phyloP scores from a whole-genome alignment of 2,329 filamentous ascomycete species.

The Rhynchosporium secalis region DNA sequence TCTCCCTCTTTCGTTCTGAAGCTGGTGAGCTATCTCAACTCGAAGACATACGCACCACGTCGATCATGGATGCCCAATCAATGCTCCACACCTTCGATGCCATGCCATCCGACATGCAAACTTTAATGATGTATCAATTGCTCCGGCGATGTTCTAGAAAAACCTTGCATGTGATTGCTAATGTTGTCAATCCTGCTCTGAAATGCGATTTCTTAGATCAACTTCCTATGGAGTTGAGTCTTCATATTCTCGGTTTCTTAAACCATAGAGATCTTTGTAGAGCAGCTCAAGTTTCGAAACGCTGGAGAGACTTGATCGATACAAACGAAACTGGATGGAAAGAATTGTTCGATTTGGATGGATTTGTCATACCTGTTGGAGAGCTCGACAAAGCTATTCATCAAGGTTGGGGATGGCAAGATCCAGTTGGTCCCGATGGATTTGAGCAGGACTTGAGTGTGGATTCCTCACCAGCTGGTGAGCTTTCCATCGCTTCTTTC shows the following conservation, averaged over 20 bases:
- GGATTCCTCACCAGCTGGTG: conserved; percentile 50
- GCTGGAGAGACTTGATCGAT: conserved; percentile 89
- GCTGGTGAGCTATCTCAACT: conserved; percentile 35
- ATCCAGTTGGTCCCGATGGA: conserved; percentile 71
- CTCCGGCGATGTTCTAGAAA: conserved; percentile 84
- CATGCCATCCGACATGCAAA: conserved; percentile 88
- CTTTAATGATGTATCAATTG: conserved; percentile 95
- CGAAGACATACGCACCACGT: conserved; percentile 32
- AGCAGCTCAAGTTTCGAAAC: conserved; percentile 89
- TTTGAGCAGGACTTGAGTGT: conserved; percentile 79
- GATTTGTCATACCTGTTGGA: conserved; percentile 73
- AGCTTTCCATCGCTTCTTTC: conserved; percentile 40
- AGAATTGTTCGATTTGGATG: conserved; percentile 81
- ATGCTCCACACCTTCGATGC: conserved; percentile 90
- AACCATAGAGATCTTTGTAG: conserved; percentile 83
- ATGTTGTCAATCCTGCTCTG: conserved; percentile 87
- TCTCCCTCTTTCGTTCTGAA: conserved; percentile 36
- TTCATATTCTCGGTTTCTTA: conserved; percentile 85
- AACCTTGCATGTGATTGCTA: conserved; percentile 84
- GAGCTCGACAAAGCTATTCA: conserved; percentile 83
- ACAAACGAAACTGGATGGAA: conserved; percentile 97
- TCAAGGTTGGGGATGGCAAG: conserved; percentile 98
- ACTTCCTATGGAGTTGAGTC: conserved; percentile 80
- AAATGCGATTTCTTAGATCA: conserved; percentile 90
- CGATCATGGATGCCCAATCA: conserved; percentile 74